A percentile compares a stretch with the other conserved stretches of the same genome.
phyloP scores from a whole-genome alignment of 805 yeast genomes.

The Nematodospora valgi region DNA sequence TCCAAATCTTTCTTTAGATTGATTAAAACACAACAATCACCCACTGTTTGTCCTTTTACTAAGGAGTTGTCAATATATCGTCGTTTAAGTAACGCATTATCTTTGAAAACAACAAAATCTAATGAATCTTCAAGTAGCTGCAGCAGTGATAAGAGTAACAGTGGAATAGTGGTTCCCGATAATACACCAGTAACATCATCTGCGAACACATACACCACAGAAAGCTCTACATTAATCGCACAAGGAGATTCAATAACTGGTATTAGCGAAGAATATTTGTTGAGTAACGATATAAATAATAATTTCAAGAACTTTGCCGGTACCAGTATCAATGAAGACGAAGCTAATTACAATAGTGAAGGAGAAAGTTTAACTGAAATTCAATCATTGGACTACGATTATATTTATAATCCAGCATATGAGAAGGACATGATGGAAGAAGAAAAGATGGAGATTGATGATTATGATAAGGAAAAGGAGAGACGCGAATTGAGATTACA shows the following conservation, averaged over 20 bases:
- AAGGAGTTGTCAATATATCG: constrained; percentile 7
- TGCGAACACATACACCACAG: neutral
- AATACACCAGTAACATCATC: neutral
- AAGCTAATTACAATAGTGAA: constrained; percentile 4
- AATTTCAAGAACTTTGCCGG: constrained; percentile 24
- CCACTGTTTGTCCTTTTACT: constrained; percentile 1
- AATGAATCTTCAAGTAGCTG: too few species aligned
- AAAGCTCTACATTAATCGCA: too few species aligned
- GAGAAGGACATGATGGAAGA: constrained; percentile 1
- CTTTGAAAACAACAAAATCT: constrained; percentile 12
- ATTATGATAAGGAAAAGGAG: constrained; percentile 29
- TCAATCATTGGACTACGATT: constrained; percentile 1
- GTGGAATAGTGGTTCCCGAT: neutral
- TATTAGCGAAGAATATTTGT: constrained; percentile 27
- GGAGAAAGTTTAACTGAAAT: neutral
- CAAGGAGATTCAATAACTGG: constrained; percentile 14
- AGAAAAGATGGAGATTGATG: neutral
- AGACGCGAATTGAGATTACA: constrained; percentile 37
- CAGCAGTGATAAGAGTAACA: neutral
- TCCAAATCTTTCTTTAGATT: too few species aligned
- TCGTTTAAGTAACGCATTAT: constrained; percentile 9
- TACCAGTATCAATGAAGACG: constrained; percentile 17
- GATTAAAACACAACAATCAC: neutral
- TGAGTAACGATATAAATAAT: constrained; percentile 15
- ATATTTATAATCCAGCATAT: constrained; percentile 4